Base-by-base conservation (phyloP, 192 early-diverging fungal species). In the Umbelopsis isabellina region DNA sequence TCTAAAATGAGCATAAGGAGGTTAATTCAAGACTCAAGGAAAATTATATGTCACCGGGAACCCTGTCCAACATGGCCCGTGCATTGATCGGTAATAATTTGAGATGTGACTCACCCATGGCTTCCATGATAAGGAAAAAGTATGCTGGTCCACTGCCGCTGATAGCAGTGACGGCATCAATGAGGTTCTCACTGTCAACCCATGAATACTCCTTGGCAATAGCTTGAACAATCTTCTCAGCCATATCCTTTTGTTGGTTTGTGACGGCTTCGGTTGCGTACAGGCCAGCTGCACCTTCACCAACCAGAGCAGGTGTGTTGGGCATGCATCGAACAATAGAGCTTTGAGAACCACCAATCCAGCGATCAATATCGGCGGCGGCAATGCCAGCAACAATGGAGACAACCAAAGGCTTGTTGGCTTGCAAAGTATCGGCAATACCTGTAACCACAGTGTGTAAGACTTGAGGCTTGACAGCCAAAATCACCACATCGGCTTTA, bases 141-240 rank as follows among this genome's bases (percentile, higher is more conserved):
- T 98, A 98, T 2, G 96, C 96, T 3, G 96, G 96, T 4, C 96
- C 96, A n/a, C 90, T 92, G 3, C 96, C 94, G 61, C 90, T 92
- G n/a, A 95, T 79, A 4, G 89, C 93, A 1, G 93, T 95, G 41
- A 96, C 95, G 0, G 94, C 88, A 69, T 98, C 96, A 53, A 98
- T 87, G 46, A 90, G 79, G 0, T 50, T 45, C 70, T 98, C 95
- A 2, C 72, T 70, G 21, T 91, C 87, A 22, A 96, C 91, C 94
- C 94, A 98, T 51, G 88, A 87, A n/a, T 89, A 85, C 67, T 87
- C 76, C 77, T 92, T 92, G 47, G 93, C 91, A 46, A 98, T 89
- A 41, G 92, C 88, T 16, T 73, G 67, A 65, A 94, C 78, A 16
- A 98, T 85, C 7, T 82, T 84, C 67, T 88, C 87, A 12, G 95